Evolutionary conservation across 1,284 basidiomycete genomes (phyloP).

Genomic region (Thecaphora frezii): DNA sequence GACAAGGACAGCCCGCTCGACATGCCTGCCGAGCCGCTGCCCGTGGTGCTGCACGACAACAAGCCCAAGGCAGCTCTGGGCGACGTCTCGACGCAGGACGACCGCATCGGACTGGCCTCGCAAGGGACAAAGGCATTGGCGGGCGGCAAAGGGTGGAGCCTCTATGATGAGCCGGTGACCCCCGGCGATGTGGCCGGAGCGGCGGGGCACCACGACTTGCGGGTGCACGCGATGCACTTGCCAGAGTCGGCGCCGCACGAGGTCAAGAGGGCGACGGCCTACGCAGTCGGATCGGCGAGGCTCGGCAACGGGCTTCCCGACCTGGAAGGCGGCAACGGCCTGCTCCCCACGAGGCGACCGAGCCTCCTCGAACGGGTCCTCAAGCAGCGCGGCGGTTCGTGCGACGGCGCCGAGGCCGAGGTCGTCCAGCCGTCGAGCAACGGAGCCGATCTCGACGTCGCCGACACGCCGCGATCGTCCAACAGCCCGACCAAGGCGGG

Average conservation of each 20-base stretch:
- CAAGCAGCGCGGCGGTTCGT: conserved; percentile 14
- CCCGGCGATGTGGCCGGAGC: background rate
- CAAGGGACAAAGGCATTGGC: conserved; percentile 9
- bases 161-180: conserved; percentile 21
- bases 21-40: background rate
- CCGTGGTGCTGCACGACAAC: background rate
- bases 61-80: background rate
- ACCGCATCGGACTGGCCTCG: background rate
- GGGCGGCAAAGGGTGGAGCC: conserved; percentile 31
- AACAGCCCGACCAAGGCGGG: conserved; percentile 17
- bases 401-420: background rate
- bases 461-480: conserved; percentile 3
- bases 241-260: too few relatives aligned
- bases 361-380: conserved; percentile 34
- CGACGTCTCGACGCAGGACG: too few relatives aligned
- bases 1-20: conserved; percentile 1
- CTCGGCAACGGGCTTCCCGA: conserved; percentile 12
- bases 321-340: conserved; percentile 23
- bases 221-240: background rate
- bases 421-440: background rate
- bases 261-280: too few relatives aligned
- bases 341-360: conserved; percentile 16
- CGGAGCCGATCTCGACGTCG: background rate
- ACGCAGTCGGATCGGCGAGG: background rate
- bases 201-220: background rate